These are phyloP conservation scores for Leccinellum rugosiceps DNA, from an alignment of 768 basidiomycete species.

Conservation along the genomic window DNA sequence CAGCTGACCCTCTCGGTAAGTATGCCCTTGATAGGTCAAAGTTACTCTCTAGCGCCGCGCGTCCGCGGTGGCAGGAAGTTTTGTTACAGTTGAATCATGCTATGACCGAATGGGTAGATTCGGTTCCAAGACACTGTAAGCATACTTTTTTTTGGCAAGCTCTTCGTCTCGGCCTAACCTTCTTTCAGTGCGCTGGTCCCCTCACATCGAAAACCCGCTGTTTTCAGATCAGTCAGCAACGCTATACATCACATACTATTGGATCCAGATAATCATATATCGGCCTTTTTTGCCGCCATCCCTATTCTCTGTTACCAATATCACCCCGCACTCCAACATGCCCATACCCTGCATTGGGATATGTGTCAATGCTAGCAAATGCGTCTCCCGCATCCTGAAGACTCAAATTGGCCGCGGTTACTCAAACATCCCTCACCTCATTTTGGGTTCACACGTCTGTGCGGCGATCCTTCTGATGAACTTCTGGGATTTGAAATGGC, in stretches of 20 bases:
- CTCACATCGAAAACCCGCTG: slow-evolving; percentile 42
- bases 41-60: slow-evolving; percentile 48
- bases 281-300: slow-evolving; percentile 60
- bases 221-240: slow-evolving; percentile 58
- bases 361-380: slow-evolving; percentile 59
- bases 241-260: slow-evolving; percentile 57
- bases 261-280: slow-evolving; percentile 63
- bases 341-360: slow-evolving; percentile 52
- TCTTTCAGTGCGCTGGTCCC: slow-evolving; percentile 55
- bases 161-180: not conserved
- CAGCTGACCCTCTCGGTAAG: slow-evolving; percentile 25
- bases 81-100: slow-evolving; percentile 66
- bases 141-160: slow-evolving; percentile 5
- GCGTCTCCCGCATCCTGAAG: slow-evolving; percentile 59
- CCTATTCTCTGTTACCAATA: slow-evolving; percentile 21
- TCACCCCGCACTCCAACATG: slow-evolving; percentile 29
- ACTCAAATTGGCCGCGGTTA: slow-evolving; percentile 44
- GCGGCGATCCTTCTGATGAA: slow-evolving; percentile 52
- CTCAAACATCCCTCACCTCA: slow-evolving; percentile 42
- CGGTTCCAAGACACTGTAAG: slow-evolving; percentile 66
- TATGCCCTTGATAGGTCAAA: slow-evolving; percentile 72
- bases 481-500: slow-evolving; percentile 55
- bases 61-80: slow-evolving; percentile 54
- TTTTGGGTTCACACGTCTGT: slow-evolving; percentile 46
- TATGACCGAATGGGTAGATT: slow-evolving; percentile 69